A percentile compares a stretch with the other conserved stretches of the same genome.
Evolutionary conservation across 2,329 filamentous ascomycete species (phyloP).

Genomic region (Beauveria bassiana): DNA sequence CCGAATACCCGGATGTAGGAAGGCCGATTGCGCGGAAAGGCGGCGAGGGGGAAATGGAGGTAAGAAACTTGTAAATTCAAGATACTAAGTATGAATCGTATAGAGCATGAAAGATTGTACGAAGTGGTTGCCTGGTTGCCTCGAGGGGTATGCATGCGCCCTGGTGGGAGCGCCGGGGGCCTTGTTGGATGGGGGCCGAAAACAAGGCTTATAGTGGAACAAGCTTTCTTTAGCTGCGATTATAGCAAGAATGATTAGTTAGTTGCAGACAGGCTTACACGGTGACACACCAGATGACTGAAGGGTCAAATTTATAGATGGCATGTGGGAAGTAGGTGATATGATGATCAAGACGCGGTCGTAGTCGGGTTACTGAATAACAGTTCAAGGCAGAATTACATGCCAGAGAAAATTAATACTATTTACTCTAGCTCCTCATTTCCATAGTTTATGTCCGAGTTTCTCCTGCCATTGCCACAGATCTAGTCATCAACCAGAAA

Average conservation of each 20-base stretch:
- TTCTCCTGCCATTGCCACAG: too few relatives aligned
- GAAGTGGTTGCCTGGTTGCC: not conserved
- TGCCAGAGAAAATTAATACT: too few relatives aligned
- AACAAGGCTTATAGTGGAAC: slow-evolving; percentile 1
- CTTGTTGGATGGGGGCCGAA: slow-evolving; percentile 2
- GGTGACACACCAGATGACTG: not conserved
- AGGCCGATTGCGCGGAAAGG: not conserved
- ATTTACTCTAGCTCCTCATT: too few relatives aligned
- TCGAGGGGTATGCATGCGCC: not conserved
- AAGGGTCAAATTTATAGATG: not conserved
- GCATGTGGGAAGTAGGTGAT: too few relatives aligned
- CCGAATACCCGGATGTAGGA: not conserved
- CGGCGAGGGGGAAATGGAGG: not conserved
- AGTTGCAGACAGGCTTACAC: not conserved
- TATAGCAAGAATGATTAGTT: too few relatives aligned
- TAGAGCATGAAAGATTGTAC: not conserved
- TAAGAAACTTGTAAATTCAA: not conserved
- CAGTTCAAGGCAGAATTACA: too few relatives aligned
- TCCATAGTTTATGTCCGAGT: too few relatives aligned
- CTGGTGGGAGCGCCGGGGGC: not conserved
- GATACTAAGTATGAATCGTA: too few relatives aligned
- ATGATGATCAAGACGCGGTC: too few relatives aligned
- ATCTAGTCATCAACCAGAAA: too few relatives aligned
- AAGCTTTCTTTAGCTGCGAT: not conserved
- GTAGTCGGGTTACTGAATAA: too few relatives aligned